A percentile compares a stretch with the other conserved stretches of the same genome.
phyloP scores from a whole-genome alignment of 2,329 filamentous ascomycete genomes.

The Trichoderma endophyticum region DNA sequence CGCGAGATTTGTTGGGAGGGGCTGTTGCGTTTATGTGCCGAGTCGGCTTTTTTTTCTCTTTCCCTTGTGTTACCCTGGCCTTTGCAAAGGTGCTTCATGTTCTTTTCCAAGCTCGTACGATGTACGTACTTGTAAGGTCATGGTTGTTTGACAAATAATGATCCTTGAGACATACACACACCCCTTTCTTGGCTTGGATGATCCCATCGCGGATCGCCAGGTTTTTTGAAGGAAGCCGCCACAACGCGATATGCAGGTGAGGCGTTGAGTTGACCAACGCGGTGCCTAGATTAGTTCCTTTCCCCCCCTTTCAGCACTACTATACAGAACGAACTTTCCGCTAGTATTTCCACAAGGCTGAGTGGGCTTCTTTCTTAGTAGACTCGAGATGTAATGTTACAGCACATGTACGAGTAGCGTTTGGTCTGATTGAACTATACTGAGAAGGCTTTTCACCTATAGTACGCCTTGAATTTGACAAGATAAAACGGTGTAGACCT shows the following conservation, averaged over 20 bases:
- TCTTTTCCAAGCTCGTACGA: not conserved
- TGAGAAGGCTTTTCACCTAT: not conserved
- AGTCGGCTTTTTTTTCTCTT: not conserved
- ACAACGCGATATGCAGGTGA: not conserved
- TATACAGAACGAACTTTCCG: not conserved
- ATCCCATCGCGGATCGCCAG: not conserved
- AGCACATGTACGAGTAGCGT: not conserved
- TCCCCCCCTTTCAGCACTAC: no score
- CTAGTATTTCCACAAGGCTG: not conserved
- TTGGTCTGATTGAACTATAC: not conserved
- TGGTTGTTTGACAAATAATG: not conserved
- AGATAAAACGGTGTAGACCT: not conserved
- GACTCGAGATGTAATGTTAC: not conserved
- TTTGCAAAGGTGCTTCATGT: not conserved
- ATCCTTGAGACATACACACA: not conserved
- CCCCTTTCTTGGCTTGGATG: not conserved
- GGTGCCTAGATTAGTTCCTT: not conserved
- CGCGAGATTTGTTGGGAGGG: not conserved
- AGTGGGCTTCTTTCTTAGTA: not conserved
- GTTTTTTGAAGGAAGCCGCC: not conserved
- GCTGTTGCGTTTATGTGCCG: not conserved
- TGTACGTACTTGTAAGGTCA: no score
- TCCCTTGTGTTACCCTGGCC: not conserved
- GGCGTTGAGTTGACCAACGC: not conserved
- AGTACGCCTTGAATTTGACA: not conserved